Evolutionary conservation across 176 grass and related monocot genomes (phyloP), one percentile per base, ranked within the genome.

Genomic region (Aegilops speltoides): DNA sequence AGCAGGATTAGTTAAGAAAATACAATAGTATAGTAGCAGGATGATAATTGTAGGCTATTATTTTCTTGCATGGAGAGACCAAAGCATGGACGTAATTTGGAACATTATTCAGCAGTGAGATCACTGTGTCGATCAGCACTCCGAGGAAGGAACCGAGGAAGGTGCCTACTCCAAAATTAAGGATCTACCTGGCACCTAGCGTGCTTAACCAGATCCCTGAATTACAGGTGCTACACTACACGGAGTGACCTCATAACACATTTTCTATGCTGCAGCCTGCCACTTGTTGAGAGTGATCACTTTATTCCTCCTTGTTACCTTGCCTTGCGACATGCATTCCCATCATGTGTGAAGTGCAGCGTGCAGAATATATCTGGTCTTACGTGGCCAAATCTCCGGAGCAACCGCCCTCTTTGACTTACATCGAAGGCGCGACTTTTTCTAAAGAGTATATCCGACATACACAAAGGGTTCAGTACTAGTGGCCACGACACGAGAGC

Each of bases 351-450:
- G 14, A 50, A 50, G 13, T 50, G 46, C 43, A 19, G 79, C 37
- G 37, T 38, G 37, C 37, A 38, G 37, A 38, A 86, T 86, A 82
- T 64, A 78, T 90, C 79, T 17, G 1, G 3, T 9, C 83, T 70
- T 78, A 86, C 88, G 78, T 82, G 8, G 63, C 16, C 15, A 73
- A 12, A 70, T 86, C 64, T 82, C 34, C 22, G 2, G 16, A 48
- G 11, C 41, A 87, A 83, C 84, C 73, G 75, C 89, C 43, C 74
- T 43, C 89, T 37, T 83, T 83, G 89, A 83, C 89, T 79, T 83
- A 24, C 69, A 41, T 72, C 36, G 36, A 24, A 73, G 37, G 12
- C 69, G 25, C 69, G 3, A 10, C 22, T 12, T 43, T 43, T 73
- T 24, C 17, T 40, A 3, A 11, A 41, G 50, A 72, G 22, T 14